Conservation (phyloP, 495 filamentous ascomycete genomes). For the Aspergillus baeticus region DNA sequence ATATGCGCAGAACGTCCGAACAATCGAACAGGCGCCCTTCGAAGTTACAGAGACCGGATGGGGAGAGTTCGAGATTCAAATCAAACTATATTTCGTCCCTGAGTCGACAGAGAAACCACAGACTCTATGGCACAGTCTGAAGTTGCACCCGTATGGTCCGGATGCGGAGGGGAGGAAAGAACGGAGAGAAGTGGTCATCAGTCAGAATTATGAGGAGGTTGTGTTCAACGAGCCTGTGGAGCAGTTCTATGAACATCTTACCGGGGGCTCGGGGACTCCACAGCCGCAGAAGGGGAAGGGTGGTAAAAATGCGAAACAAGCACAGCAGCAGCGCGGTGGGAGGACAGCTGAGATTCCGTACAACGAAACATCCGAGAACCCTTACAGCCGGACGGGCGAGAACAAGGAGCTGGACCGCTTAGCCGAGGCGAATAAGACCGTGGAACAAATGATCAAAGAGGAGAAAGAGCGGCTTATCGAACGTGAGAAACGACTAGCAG, state of each 20-base stretch:
- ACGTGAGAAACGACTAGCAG: conserved; percentile 61
- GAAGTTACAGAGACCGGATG: conserved; percentile 89
- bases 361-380: conserved; percentile 58
- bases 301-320: conserved; percentile 47
- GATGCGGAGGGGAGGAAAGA: conserved; percentile 73
- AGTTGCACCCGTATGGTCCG: conserved; percentile 85
- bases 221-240: conserved; percentile 96
- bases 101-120: conserved; percentile 87
- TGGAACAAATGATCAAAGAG: conserved; percentile 68
- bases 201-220: conserved; percentile 84
- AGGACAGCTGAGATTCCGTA: conserved; percentile 72
- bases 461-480: conserved; percentile 63
- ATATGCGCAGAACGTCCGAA: conserved; percentile 82
- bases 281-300: conserved; percentile 40
- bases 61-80: conserved; percentile 95
- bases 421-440: conserved; percentile 59
- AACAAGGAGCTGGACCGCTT: conserved; percentile 62
- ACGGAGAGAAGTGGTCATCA: conserved; percentile 61
- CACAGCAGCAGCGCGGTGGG: conserved; percentile 48
- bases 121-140: conserved; percentile 84
- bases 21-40: conserved; percentile 75
- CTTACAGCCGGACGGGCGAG: conserved; percentile 76
- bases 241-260: conserved; percentile 79
- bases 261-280: conserved; percentile 50
- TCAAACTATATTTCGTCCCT: conserved; percentile 86